Conservation (phyloP, 768 basidiomycete genomes). For the Tulasnella sp. region DNA sequence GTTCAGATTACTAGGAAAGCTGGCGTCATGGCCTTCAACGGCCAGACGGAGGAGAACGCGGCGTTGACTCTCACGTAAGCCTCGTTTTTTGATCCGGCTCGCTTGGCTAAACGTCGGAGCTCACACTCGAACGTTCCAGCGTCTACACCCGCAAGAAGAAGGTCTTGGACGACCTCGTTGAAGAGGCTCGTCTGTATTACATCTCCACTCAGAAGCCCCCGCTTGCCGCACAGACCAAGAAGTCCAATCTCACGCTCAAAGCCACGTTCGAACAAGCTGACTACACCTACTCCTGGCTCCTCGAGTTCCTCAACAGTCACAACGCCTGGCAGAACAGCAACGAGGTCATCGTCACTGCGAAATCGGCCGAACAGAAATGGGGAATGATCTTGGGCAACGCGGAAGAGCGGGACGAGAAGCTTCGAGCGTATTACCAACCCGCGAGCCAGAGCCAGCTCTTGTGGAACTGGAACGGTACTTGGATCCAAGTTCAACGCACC, state of each 20-base stretch:
- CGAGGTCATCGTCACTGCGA: slow-evolving; percentile 26
- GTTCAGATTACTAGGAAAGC: slow-evolving; percentile 18
- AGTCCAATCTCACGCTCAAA: slow-evolving; percentile 20
- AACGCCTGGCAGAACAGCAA: slow-evolving; percentile 23
- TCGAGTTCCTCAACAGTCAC: slow-evolving; percentile 23
- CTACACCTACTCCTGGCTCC: slow-evolving; percentile 24
- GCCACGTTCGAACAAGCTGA: slow-evolving; percentile 24
- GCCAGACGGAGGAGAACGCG: slow-evolving; percentile 6
- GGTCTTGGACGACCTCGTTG: slow-evolving; percentile 25
- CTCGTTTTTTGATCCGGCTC: neutral
- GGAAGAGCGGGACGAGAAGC: slow-evolving; percentile 23
- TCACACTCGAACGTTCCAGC: neutral
- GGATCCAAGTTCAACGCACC: slow-evolving; percentile 22
- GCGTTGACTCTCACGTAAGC: slow-evolving; percentile 22
- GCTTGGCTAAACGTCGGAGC: neutral
- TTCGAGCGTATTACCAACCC: slow-evolving; percentile 26
- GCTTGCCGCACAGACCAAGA: slow-evolving; percentile 24
- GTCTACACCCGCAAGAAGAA: slow-evolving; percentile 25
- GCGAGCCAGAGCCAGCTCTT: slow-evolving; percentile 9
- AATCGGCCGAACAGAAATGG: slow-evolving; percentile 25
- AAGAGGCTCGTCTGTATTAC: slow-evolving; percentile 24
- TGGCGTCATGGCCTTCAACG: neutral
- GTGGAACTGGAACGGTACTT: slow-evolving; percentile 25
- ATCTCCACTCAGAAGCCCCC: slow-evolving; percentile 22
- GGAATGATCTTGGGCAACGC: slow-evolving; percentile 21